These are phyloP conservation scores for Fagus sylvatica DNA, from an alignment of 306 rosid genomes.

Conservation along the genomic window DNA sequence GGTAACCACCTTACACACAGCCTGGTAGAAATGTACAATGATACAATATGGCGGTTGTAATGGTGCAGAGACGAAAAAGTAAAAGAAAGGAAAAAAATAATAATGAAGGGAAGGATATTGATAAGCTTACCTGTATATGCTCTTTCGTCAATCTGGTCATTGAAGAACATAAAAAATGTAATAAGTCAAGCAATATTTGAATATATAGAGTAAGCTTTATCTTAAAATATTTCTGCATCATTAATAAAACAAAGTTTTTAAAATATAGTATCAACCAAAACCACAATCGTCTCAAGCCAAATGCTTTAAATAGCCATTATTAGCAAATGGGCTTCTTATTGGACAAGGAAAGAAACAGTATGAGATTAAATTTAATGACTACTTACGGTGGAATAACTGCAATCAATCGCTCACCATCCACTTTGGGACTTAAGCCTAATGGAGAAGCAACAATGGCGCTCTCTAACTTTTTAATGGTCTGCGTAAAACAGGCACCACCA, in stretches of 20 bases:
- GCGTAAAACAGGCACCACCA: constrained; percentile 33
- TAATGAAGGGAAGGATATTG: constrained; percentile 10
- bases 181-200: constrained; percentile 25
- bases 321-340: constrained; percentile 20
- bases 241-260: not conserved
- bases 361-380: constrained; percentile 14
- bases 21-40: constrained; percentile 46
- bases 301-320: constrained; percentile 20
- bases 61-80: not conserved
- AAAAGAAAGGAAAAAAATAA: not conserved
- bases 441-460: constrained; percentile 86
- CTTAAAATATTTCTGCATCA: not conserved
- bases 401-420: constrained; percentile 84
- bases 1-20: constrained; percentile 69
- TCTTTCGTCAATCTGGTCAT: constrained; percentile 86
- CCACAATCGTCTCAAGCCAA: not conserved
- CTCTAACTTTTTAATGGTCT: constrained; percentile 74
- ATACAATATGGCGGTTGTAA: constrained; percentile 12
- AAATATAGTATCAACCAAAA: not conserved
- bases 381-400: constrained; percentile 96
- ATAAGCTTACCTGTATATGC: constrained; percentile 71
- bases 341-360: constrained; percentile 7
- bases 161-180: constrained; percentile 15
- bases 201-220: not conserved
- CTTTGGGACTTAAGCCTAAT: constrained; percentile 76